Conservation (phyloP, 768 basidiomycete species). For the Psilocybe tampanensis region DNA sequence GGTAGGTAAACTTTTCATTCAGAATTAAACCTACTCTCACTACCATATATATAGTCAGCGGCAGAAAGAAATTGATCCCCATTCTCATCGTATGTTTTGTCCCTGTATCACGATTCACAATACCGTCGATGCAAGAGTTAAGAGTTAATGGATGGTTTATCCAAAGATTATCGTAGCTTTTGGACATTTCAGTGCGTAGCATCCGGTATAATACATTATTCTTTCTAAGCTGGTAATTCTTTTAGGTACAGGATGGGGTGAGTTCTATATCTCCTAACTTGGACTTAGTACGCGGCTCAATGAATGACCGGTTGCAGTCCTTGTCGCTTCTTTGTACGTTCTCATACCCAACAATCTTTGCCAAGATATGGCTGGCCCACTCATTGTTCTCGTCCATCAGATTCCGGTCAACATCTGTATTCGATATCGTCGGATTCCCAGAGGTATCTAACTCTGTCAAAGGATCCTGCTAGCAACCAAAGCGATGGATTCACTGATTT, state of each 20-base stretch:
- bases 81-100: background rate
- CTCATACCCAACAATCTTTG: too few species aligned
- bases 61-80: background rate
- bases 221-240: too few species aligned
- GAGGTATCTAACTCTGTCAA: background rate
- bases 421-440: background rate
- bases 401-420: background rate
- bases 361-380: too few species aligned
- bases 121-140: too few species aligned
- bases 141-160: background rate
- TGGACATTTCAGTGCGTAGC: conserved; percentile 1
- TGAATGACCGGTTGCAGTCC: background rate
- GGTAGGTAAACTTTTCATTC: background rate
- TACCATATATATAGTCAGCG: background rate
- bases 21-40: background rate
- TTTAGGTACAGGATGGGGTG: conserved; percentile 12
- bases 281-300: background rate
- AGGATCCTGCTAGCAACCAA: background rate
- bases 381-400: background rate
- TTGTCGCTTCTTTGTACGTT: conserved; percentile 6
- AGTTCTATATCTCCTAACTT: background rate
- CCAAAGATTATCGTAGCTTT: conserved; percentile 3
- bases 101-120: background rate
- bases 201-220: too few species aligned
- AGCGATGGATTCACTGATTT: too few species aligned